These are phyloP conservation scores for Begonia masoniana DNA, from an alignment of 306 rosid genomes.

Conservation along the genomic window DNA sequence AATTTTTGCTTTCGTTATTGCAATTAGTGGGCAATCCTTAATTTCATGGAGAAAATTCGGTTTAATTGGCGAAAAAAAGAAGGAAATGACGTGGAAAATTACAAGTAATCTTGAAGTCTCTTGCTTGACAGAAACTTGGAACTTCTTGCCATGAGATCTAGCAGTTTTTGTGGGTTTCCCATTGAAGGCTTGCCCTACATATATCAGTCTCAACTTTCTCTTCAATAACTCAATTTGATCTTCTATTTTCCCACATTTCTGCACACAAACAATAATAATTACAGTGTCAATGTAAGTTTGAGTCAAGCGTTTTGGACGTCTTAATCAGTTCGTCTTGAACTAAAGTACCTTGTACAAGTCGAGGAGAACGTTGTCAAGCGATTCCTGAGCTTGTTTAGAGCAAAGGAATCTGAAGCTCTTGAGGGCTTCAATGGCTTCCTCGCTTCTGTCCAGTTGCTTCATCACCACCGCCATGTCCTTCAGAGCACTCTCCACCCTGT, in stretches of 20 bases:
- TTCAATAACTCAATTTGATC: constrained; percentile 74
- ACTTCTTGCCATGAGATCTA: constrained; percentile 38
- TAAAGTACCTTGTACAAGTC: constrained; percentile 63
- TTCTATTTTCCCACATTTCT: constrained; percentile 75
- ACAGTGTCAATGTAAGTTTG: not conserved
- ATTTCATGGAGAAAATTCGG: no score
- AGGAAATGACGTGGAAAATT: not conserved
- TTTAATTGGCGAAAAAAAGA: not conserved
- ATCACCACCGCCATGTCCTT: constrained; percentile 93
- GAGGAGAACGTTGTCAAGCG: constrained; percentile 77
- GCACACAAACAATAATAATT: not conserved
- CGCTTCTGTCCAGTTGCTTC: constrained; percentile 65
- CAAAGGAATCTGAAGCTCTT: constrained; percentile 51
- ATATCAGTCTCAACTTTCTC: constrained; percentile 28
- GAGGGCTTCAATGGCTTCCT: constrained; percentile 82
- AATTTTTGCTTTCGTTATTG: no score
- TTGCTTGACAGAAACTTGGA: constrained; percentile 34
- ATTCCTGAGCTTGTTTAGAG: constrained; percentile 79
- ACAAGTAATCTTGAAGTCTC: constrained; percentile 33
- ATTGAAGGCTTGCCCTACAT: constrained; percentile 29
- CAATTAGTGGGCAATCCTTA: no score
- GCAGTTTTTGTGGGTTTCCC: constrained; percentile 32
- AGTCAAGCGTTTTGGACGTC: no score
- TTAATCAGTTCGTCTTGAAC: no score
- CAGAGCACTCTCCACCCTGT: constrained; percentile 78